Conservation (phyloP, 148 eudicot genomes). For the Chenopodium album region DNA sequence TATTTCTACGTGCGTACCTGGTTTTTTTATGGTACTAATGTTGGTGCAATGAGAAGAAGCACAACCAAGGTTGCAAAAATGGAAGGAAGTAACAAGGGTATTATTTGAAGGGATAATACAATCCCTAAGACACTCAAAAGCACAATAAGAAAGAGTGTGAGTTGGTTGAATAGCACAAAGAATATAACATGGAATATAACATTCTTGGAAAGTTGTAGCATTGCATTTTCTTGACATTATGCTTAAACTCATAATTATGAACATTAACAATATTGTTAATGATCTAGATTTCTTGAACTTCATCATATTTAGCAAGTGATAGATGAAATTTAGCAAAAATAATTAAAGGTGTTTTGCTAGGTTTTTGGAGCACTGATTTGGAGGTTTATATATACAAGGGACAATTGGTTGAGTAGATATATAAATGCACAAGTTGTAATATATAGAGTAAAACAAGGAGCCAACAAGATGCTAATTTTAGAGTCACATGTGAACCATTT, state of each 20-base stretch:
- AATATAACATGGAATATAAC: constrained; percentile 41
- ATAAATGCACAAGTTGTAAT: no score
- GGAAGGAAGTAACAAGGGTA: constrained; percentile 25
- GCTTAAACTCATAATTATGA: neutral
- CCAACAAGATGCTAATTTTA: neutral
- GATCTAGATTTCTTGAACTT: neutral
- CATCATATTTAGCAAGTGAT: neutral
- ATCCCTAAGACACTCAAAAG: constrained; percentile 43
- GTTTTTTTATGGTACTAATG: constrained; percentile 34
- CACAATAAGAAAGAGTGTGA: constrained; percentile 43
- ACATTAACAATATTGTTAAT: neutral
- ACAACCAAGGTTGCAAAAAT: constrained; percentile 48
- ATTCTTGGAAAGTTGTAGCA: constrained; percentile 43
- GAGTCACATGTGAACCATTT: constrained; percentile 25
- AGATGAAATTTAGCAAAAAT: constrained; percentile 18
- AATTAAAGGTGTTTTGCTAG: neutral
- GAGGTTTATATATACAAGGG: neutral
- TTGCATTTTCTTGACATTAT: constrained; percentile 13
- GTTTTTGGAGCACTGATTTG: constrained; percentile 1
- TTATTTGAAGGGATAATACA: constrained; percentile 39
- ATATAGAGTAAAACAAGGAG: neutral
- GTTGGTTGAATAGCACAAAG: constrained; percentile 50
- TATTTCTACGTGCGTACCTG: constrained; percentile 17
- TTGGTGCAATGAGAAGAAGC: constrained; percentile 46
- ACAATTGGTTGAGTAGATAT: no score